Base-by-base conservation (phyloP, 176 grass and related monocot species). In the Carex cristatella region DNA sequence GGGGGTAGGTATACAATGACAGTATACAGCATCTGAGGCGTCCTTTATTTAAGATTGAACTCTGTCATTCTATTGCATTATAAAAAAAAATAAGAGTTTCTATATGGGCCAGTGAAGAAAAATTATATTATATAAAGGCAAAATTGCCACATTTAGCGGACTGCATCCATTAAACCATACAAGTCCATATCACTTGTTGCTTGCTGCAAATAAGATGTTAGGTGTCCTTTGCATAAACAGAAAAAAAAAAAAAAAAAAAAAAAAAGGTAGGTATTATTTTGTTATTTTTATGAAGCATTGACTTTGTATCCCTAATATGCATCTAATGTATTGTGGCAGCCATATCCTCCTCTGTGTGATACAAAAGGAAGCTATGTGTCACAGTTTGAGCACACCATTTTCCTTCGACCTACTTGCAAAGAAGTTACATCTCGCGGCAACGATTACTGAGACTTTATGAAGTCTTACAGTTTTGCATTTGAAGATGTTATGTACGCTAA, bases 391-490 rank as follows among this genome's bases (percentile, higher is more conserved):
- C 96, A 99, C 87, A 99, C 96, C 48, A 94, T 99, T 30, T 85
- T 99, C 38, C 96, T 95, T 63, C 91, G 91, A 59, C 96, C 96
- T 44, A 99, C 96, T 30, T 95, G 96, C 84, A 99, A 99, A 89
- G 93, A 99, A 88, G 93, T 95, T 49, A 95, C 95, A 82, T 99
- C 96, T 0, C 88, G 96, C 38, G 93, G 96, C 35, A 85, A 92
- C 1, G 96, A 99, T 81, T 99, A 94, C 85, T 99, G 91, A 99
- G 40, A 56, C 42, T 35, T 63, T 81, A 64, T 61, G 23, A 53
- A 77, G 12, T 57, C 74, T 79, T 12, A 27, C 30, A 83, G 31
- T 64, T 83, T 83, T 53, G 61, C 46, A 32, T 83, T 14, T 83
- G 54, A 68, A 81, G 19, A 48, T 83, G 63, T 83, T 69, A 27